phyloP scores from a whole-genome alignment of 2,329 filamentous ascomycete species.

The Aurifilum marmelostoma region DNA sequence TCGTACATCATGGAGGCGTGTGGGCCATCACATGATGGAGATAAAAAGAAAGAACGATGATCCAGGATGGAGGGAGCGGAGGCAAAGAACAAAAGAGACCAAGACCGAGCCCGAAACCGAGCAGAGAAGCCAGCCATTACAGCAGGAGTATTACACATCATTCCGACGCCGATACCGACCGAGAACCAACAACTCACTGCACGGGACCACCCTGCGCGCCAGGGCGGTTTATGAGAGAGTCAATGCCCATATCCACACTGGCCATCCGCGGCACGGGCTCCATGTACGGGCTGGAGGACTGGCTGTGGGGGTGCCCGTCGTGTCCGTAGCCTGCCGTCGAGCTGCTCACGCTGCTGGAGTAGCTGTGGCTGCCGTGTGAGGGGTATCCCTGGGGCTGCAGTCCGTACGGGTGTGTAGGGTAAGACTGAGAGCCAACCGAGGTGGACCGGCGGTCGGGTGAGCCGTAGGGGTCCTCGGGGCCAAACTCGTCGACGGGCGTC shows the following conservation, averaged over 20 bases:
- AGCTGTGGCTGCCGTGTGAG: constrained; percentile 44
- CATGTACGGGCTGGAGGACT: constrained; percentile 53
- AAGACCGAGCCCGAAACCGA: not conserved
- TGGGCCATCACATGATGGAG: not conserved
- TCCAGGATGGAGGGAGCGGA: not conserved
- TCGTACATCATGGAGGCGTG: not conserved
- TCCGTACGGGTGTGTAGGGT: constrained; percentile 32
- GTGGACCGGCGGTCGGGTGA: constrained; percentile 53
- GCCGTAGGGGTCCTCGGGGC: constrained; percentile 55
- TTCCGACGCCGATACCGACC: not conserved
- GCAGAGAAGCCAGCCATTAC: constrained; percentile 8
- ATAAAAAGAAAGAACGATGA: not conserved
- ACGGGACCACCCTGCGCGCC: constrained; percentile 31
- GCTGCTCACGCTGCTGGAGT: constrained; percentile 59
- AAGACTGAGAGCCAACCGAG: constrained; percentile 40
- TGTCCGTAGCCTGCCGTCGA: constrained; percentile 37
- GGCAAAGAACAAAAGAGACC: too few species aligned
- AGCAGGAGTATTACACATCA: not conserved
- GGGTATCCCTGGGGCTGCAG: constrained; percentile 31
- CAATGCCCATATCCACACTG: constrained; percentile 65
- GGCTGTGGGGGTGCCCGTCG: constrained; percentile 41
- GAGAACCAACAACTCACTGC: not conserved
- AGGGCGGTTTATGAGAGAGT: constrained; percentile 58
- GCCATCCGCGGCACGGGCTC: constrained; percentile 52
- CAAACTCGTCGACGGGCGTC: constrained; percentile 62